A percentile compares a stretch with the other conserved stretches of the same genome.
Evolutionary conservation across 129 eudicot species (phyloP).

Genomic region (Artemisia argyi): DNA sequence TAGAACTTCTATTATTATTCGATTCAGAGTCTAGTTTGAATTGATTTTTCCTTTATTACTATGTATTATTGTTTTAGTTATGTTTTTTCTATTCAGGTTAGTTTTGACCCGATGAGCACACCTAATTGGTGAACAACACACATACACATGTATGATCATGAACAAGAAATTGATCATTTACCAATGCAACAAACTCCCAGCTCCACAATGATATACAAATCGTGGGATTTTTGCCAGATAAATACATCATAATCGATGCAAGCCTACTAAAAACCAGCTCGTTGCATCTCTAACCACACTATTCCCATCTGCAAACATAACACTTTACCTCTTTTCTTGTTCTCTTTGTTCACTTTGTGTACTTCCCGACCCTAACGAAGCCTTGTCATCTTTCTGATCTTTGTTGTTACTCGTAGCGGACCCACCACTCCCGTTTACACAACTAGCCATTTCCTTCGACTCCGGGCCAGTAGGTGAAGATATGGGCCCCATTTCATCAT

Average conservation of each 20-base stretch:
- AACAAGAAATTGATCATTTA: neutral
- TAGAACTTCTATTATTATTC: too few relatives aligned
- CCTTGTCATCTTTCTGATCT: constrained; percentile 53
- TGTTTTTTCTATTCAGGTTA: too few relatives aligned
- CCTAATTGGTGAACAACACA: too few relatives aligned
- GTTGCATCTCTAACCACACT: constrained; percentile 19
- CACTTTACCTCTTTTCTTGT: constrained; percentile 41
- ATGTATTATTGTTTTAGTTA: too few relatives aligned
- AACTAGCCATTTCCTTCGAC: too few relatives aligned
- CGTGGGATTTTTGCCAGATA: constrained; percentile 3
- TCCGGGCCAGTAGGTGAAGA: too few relatives aligned
- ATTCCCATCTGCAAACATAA: neutral
- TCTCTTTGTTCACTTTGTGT: constrained; percentile 43
- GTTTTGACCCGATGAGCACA: too few relatives aligned
- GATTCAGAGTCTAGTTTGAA: too few relatives aligned
- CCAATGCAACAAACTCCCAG: constrained; percentile 25
- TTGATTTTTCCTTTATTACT: too few relatives aligned
- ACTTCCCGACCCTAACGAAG: constrained; percentile 15
- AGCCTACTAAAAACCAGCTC: constrained; percentile 54
- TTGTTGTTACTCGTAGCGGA: constrained; percentile 20
- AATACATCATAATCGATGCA: constrained; percentile 39
- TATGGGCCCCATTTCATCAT: constrained; percentile 40
- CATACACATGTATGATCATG: too few relatives aligned
- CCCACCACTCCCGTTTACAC: constrained; percentile 40
- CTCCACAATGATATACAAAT: constrained; percentile 33